Percentiles rank a stretch among this genome's conserved stretches.
phyloP scores from a whole-genome alignment of 495 filamentous ascomycete species.

The Neurospora tetrasperma region DNA sequence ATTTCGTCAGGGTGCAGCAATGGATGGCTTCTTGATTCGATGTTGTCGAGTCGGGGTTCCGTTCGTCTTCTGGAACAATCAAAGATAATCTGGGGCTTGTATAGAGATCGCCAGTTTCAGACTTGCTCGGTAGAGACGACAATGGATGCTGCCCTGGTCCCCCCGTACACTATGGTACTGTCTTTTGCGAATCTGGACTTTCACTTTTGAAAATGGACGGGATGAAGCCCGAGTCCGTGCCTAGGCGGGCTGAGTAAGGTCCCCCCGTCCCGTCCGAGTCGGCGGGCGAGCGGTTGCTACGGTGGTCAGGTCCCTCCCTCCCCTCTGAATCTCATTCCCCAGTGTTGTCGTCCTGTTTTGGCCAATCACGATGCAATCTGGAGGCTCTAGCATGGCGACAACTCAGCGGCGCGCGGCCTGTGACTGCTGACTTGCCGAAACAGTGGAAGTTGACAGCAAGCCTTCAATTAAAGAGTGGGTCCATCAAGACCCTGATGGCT shows the following conservation, averaged over 20 bases:
- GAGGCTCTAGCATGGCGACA: neutral
- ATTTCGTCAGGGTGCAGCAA: neutral
- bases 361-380: neutral
- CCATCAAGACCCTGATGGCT: neutral
- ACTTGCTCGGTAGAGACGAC: neutral
- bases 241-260: neutral
- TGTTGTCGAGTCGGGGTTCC: too few species aligned
- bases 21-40: neutral
- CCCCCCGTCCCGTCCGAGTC: neutral
- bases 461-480: constrained; percentile 1
- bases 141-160: neutral
- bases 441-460: constrained; percentile 5
- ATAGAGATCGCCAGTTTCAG: neutral
- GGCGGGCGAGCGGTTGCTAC: neutral
- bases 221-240: neutral
- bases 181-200: too few species aligned
- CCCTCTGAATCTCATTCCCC: neutral
- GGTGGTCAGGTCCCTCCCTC: neutral
- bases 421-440: neutral
- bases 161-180: too few species aligned
- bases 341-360: neutral
- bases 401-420: neutral
- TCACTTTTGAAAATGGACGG: neutral
- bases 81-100: neutral
- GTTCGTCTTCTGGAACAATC: neutral